phyloP scores from a whole-genome alignment of 805 yeast genomes.

The Barnettozyma vustinii region DNA sequence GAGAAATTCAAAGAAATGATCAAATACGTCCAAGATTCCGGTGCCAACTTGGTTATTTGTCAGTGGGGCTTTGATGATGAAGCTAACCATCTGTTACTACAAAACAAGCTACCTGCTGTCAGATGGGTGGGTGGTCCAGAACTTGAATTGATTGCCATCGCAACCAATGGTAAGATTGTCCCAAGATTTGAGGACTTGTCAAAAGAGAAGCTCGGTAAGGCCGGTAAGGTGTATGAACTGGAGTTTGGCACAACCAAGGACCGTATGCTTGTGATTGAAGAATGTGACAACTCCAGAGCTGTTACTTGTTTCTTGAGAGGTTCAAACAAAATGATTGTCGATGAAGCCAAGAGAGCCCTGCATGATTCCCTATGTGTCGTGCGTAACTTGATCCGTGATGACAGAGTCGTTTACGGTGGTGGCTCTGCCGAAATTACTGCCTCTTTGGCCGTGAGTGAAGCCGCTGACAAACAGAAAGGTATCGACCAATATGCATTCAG shows the following conservation, averaged over 20 bases:
- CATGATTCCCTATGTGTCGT: constrained; percentile 98
- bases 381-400: constrained; percentile 87
- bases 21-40: constrained; percentile 73
- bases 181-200: constrained; percentile 93
- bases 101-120: constrained; percentile 88
- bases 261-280: constrained; percentile 91
- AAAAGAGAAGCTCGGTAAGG: constrained; percentile 76
- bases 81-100: constrained; percentile 87
- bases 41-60: constrained; percentile 95
- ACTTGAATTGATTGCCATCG: constrained; percentile 91
- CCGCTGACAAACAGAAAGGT: constrained; percentile 89
- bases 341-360: constrained; percentile 92
- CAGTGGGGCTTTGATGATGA: constrained; percentile 99
- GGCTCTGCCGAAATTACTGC: constrained; percentile 97
- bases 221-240: constrained; percentile 79
- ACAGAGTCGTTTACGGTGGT: constrained; percentile 97
- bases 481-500: constrained; percentile 98
- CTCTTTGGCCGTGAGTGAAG: constrained; percentile 84
- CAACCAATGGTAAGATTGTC: constrained; percentile 95
- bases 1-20: constrained; percentile 91
- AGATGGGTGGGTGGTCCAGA: constrained; percentile 99
- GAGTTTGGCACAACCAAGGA: constrained; percentile 97
- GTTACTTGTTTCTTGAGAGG: constrained; percentile 94
- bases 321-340: constrained; percentile 95
- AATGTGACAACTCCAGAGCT: constrained; percentile 78